A percentile compares a stretch with the other conserved stretches of the same genome.
phyloP scores from a whole-genome alignment of 140 eudicot species.

The Bidens hawaiensis region DNA sequence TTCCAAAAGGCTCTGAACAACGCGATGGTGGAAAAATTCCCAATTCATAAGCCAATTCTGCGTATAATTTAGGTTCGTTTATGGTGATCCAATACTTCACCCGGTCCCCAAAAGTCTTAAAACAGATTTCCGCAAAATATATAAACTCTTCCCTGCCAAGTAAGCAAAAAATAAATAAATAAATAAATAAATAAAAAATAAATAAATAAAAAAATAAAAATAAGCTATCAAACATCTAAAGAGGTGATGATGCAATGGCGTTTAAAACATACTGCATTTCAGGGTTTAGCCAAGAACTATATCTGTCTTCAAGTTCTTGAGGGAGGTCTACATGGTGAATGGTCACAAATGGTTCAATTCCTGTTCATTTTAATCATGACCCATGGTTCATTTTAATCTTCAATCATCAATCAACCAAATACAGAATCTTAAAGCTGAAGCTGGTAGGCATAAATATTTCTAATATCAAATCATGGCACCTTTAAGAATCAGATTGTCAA shows the following conservation, averaged over 20 bases:
- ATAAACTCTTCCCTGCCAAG: too few relatives aligned
- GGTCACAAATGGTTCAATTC: conserved; percentile 64
- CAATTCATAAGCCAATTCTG: conserved; percentile 25
- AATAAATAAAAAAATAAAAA: too few relatives aligned
- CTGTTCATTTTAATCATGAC: conserved; percentile 27
- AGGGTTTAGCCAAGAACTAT: conserved; percentile 58
- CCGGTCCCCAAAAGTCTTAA: too few relatives aligned
- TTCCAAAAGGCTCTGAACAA: too few relatives aligned
- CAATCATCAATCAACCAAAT: too few relatives aligned
- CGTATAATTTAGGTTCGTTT: conserved; percentile 48
- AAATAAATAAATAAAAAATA: too few relatives aligned
- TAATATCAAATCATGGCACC: background rate
- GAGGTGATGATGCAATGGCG: background rate
- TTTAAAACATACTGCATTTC: conserved; percentile 40
- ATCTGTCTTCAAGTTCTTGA: conserved; percentile 58
- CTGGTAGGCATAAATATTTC: background rate
- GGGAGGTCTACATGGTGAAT: conserved; percentile 52
- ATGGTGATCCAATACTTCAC: conserved; percentile 54
- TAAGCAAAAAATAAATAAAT: too few relatives aligned
- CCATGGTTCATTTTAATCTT: too few relatives aligned
- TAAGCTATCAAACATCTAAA: background rate
- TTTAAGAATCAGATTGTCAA: conserved; percentile 19
- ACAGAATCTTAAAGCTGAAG: background rate
- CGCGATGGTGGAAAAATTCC: too few relatives aligned
- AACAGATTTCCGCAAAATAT: too few relatives aligned